Conservation (phyloP, 805 yeast genomes). For the Dipodascus geniculatus region DNA sequence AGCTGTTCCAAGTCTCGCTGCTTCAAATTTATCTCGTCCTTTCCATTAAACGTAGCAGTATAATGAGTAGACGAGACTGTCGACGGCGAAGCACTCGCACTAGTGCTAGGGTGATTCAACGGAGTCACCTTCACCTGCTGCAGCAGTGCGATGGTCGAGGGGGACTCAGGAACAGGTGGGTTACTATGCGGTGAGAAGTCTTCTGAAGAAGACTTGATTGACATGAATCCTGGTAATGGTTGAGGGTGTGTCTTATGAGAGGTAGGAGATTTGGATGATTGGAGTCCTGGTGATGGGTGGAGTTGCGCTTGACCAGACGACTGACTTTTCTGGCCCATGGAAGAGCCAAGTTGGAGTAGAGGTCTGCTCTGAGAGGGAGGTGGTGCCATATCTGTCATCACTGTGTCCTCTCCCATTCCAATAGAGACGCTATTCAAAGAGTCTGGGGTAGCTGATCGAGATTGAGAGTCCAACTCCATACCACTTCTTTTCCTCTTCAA, state of each 20-base stretch:
- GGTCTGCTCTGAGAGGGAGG: neutral
- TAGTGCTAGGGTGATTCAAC: neutral
- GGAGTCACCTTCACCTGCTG: neutral
- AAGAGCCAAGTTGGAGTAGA: neutral
- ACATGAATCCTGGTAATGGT: neutral
- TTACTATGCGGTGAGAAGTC: constrained; percentile 1
- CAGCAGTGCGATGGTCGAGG: neutral
- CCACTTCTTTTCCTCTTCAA: neutral
- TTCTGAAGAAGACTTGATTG: neutral
- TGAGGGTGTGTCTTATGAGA: too few relatives aligned
- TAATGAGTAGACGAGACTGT: neutral
- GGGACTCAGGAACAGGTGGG: neutral
- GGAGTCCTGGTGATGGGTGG: neutral
- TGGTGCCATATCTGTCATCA: neutral
- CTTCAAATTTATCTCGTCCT: neutral
- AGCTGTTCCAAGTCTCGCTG: constrained; percentile 17
- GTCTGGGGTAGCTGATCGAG: neutral
- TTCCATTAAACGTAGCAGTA: neutral
- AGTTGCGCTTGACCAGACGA: neutral
- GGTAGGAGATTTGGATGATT: too few relatives aligned
- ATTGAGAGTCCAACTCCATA: neutral
- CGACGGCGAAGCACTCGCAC: neutral
- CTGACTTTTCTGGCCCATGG: too few relatives aligned
- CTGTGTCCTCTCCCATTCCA: neutral
- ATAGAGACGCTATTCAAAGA: neutral